A percentile compares a stretch with the other conserved stretches of the same genome.
phyloP scores from a whole-genome alignment of 1,284 basidiomycete genomes.

The Crepidotus sp. region DNA sequence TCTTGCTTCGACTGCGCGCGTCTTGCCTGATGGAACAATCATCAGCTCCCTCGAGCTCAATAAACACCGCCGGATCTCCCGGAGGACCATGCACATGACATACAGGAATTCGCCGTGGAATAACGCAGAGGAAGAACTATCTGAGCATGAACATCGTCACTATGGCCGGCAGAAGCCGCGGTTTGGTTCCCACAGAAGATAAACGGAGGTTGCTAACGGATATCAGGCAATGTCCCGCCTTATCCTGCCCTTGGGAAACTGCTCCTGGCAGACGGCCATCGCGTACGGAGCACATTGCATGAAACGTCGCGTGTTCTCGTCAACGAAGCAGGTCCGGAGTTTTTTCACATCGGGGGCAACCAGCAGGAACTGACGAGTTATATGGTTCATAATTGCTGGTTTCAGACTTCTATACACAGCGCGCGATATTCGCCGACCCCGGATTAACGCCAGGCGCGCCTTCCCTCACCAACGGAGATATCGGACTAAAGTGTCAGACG shows the following conservation, averaged over 20 bases:
- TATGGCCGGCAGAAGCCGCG: conserved; percentile 57
- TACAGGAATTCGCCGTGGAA: conserved; percentile 45
- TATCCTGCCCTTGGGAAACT: conserved; percentile 55
- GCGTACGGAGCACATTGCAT: conserved; percentile 60
- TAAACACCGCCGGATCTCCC: conserved; percentile 42
- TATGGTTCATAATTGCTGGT: conserved; percentile 43
- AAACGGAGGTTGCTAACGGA: conserved; percentile 1
- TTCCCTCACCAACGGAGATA: conserved; percentile 41
- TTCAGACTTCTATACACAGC: not conserved
- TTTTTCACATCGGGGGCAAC: conserved; percentile 50
- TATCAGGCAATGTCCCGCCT: conserved; percentile 57
- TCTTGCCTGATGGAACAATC: conserved; percentile 34
- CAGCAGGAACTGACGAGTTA: conserved; percentile 55
- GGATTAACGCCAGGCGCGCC: conserved; percentile 44
- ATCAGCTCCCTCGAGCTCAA: conserved; percentile 37
- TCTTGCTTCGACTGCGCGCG: conserved; percentile 28
- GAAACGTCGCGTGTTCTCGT: conserved; percentile 55
- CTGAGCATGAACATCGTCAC: conserved; percentile 51
- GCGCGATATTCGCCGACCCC: conserved; percentile 30
- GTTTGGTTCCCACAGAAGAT: conserved; percentile 24
- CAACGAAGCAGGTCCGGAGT: conserved; percentile 36
- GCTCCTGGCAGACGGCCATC: conserved; percentile 47
- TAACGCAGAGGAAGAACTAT: conserved; percentile 27
- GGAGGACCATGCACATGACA: conserved; percentile 34
- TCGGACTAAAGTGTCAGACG: conserved; percentile 39